Evolutionary conservation across 1,284 basidiomycete species (phyloP), one percentile per base, ranked within the genome.

Genomic region (Heterobasidion parviporum): DNA sequence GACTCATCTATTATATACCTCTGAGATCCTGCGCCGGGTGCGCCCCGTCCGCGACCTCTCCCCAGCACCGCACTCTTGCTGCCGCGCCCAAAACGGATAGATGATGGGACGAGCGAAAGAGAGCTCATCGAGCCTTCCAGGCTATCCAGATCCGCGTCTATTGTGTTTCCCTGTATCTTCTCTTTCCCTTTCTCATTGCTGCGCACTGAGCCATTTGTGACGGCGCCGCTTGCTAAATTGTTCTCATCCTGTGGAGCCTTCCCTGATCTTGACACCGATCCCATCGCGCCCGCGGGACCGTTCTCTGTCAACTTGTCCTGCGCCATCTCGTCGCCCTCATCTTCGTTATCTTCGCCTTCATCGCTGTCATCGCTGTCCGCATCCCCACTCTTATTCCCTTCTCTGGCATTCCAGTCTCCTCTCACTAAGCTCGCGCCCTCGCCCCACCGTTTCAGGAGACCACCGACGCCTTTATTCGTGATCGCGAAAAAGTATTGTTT

Each of bases 401-500:
- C 54, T n/a, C 54, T 36, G 5, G 78, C 64, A 60, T 81, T 87
- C 89, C 89, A 92, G 53, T 80, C 73, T 33, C 78, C 79, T 32
- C 89, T 74, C 54, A 91, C 74, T 71, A 92, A 73, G 64, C 87
- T 90, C 8, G 80, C 89, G 9, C 88, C 89, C 60, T 88, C 87
- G 9, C 89, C 89, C 87, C 87, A 91, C 63, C 73, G 80, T 65
- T 80, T 79, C 57, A 91, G 67, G 18, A 91, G 70, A 1, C 83
- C 87, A 8, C 88, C 89, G 8, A 94, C 82, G 20, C 92, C 92
- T 67, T 90, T 92, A 68, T 93, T 92, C 8, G 89, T 92, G 47
- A 95, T 85, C 20, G 85, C 81, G 68, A 94, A 95, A 70, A 91
- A 94, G 70, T 86, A 95, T 62, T 92, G 80, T 67, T 87, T 86